Evolutionary conservation across 148 eudicot genomes (phyloP).

Genomic region (Rhododendron henanense): DNA sequence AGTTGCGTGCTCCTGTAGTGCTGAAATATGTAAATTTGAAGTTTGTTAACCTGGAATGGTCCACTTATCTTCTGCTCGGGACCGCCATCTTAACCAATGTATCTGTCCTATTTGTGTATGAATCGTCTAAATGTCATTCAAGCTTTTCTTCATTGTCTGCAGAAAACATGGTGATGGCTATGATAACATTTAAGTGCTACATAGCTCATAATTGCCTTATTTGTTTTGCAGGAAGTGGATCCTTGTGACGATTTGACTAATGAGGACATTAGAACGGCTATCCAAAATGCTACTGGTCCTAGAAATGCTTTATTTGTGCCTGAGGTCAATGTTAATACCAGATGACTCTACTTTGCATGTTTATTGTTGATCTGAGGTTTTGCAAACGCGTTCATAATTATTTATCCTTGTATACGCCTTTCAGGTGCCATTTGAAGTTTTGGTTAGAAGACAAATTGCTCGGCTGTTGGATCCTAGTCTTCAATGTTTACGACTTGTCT

Average conservation of each 20-base stretch:
- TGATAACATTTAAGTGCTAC: neutral
- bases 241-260: slow-evolving; percentile 45
- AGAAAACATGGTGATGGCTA: neutral
- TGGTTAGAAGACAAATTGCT: slow-evolving; percentile 57
- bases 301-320: slow-evolving; percentile 48
- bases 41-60: neutral
- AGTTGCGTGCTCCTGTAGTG: neutral
- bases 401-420: neutral
- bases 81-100: neutral
- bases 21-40: slow-evolving; percentile 3
- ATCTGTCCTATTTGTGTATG: neutral
- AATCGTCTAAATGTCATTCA: neutral
- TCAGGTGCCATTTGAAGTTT: slow-evolving; percentile 67
- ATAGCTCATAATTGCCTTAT: neutral
- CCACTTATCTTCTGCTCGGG: neutral
- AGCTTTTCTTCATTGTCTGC: neutral
- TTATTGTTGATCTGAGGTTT: neutral
- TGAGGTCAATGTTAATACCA: slow-evolving; percentile 24
- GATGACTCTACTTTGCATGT: neutral
- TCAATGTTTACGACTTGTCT: slow-evolving; percentile 53
- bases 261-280: slow-evolving; percentile 47
- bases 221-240: slow-evolving; percentile 33
- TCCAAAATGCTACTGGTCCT: slow-evolving; percentile 52
- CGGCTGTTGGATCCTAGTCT: slow-evolving; percentile 62
- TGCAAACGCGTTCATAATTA: neutral